A percentile compares a stretch with the other conserved stretches of the same genome.
Evolutionary conservation across 257 asterid species (phyloP).

Genomic region (Solanum lignicaule): DNA sequence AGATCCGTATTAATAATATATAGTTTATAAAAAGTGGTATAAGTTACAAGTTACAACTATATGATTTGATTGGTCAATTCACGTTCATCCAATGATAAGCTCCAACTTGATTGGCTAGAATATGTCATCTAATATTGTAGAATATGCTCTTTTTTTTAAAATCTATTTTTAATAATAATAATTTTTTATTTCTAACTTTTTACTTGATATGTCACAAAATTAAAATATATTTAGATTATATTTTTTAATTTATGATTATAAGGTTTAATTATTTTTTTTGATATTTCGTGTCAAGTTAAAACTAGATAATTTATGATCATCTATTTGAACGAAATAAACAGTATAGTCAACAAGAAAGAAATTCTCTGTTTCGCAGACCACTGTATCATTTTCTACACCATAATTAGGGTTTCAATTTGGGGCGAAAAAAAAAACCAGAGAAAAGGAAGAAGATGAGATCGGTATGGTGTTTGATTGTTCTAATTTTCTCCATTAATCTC

Average conservation of each 20-base stretch:
- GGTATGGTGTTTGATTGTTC: slow-evolving; percentile 7
- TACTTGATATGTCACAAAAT: too few species aligned
- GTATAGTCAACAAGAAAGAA: neutral
- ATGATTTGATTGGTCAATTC: neutral
- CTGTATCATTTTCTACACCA: neutral
- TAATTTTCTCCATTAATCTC: slow-evolving; percentile 4
- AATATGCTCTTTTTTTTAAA: neutral
- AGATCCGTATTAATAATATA: neutral
- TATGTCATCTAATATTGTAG: neutral
- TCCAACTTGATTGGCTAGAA: neutral
- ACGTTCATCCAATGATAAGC: neutral
- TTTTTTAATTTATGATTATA: too few species aligned
- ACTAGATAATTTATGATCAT: rapidly evolving
- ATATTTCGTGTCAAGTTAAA: neutral
- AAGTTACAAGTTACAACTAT: neutral
- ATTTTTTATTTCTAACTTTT: neutral
- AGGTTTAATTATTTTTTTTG: rapidly evolving
- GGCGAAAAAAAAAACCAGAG: neutral
- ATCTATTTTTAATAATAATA: neutral
- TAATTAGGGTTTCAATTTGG: neutral
- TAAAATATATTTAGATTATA: too few species aligned
- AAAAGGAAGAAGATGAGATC: slow-evolving; percentile 8
- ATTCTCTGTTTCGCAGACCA: slow-evolving; percentile 3
- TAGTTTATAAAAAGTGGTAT: neutral
- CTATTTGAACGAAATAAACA: neutral